Base-by-base conservation (phyloP, 2,329 filamentous ascomycete genomes). In the Colletotrichum somersetense region DNA sequence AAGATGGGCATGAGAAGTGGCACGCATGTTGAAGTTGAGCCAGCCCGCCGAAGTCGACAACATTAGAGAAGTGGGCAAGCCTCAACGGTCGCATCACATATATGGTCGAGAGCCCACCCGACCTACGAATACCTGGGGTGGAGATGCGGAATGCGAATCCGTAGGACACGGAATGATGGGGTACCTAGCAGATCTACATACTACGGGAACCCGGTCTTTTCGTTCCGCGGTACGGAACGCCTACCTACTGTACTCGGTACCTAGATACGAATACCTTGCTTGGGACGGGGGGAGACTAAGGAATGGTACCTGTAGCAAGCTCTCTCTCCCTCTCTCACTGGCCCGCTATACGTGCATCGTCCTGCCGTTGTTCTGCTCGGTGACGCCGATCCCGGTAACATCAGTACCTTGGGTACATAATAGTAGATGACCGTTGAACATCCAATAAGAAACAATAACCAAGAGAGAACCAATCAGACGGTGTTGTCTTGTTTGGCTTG, bases 321-420 rank as follows among this genome's bases (percentile, higher is more conserved):
- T n/a, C n/a, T n/a, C n/a, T n/a, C n/a, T n/a, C 26, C 26, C 26
- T 26, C 35, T 50, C n/a, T 35, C 5, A 62, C 48, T 50, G 35
- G 59, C 46, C 14, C 6, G 2, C 2, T 20, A 35, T 50, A 40
- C 46, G 35, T 35, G 10, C 26, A 35, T 35, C 35, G 35, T 35
- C 62, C 53, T 53, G 53, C 62, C 46, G 53, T 55, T 38, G 35
- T 55, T 66, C 16, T 46, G 62, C 46, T 59, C 67, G 71, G 71
- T 62, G 53, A 66, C n/a, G 46, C 71, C 71, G 67, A 71, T 56
- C 62, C 59, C 65, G 57, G 57, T 44, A 73, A 71, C 71, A 62
- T 71, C 10, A 10, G 35, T 6, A 26, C 26, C 26, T 26, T 26
- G 26, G 3, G 26, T 26, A 26, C 26, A 26, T 71, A 63, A 59